Conservation (phyloP, 129 eudicot species). For the Cynara cardunculus region DNA sequence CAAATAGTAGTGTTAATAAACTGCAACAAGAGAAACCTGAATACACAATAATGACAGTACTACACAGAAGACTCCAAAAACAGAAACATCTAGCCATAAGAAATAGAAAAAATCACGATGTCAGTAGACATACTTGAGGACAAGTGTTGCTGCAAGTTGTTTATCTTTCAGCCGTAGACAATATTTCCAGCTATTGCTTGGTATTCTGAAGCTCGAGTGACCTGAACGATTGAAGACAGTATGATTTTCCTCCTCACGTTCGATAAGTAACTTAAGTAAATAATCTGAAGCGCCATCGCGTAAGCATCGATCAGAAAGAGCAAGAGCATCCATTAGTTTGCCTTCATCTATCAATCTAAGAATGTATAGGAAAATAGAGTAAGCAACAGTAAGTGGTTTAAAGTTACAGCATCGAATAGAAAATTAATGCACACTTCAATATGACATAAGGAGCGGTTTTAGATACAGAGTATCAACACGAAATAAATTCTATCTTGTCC, state of each 20-base stretch:
- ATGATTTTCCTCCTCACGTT: constrained; percentile 62
- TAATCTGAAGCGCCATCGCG: constrained; percentile 88
- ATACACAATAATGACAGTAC: background rate
- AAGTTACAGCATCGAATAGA: background rate
- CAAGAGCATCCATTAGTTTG: constrained; percentile 93
- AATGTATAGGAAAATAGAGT: constrained; percentile 3
- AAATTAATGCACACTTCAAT: background rate
- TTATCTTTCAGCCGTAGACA: constrained; percentile 88
- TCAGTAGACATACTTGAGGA: constrained; percentile 54
- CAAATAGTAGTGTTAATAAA: background rate
- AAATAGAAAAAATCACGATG: background rate
- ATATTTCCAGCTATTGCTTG: constrained; percentile 93
- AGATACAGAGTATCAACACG: background rate
- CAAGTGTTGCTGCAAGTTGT: constrained; percentile 87
- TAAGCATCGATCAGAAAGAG: constrained; percentile 94
- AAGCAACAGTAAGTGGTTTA: constrained; percentile 10
- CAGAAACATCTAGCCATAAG: background rate
- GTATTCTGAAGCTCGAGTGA: constrained; percentile 36
- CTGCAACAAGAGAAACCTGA: background rate
- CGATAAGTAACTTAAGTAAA: constrained; percentile 77
- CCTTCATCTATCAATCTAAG: constrained; percentile 88
- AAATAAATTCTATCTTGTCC: background rate
- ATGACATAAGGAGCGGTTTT: background rate
- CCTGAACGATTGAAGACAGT: constrained; percentile 35
- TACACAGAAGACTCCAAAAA: background rate